Evolutionary conservation across 306 rosid species (phyloP), one percentile per base, ranked within the genome.

Genomic region (Cicer chorassanicum): DNA sequence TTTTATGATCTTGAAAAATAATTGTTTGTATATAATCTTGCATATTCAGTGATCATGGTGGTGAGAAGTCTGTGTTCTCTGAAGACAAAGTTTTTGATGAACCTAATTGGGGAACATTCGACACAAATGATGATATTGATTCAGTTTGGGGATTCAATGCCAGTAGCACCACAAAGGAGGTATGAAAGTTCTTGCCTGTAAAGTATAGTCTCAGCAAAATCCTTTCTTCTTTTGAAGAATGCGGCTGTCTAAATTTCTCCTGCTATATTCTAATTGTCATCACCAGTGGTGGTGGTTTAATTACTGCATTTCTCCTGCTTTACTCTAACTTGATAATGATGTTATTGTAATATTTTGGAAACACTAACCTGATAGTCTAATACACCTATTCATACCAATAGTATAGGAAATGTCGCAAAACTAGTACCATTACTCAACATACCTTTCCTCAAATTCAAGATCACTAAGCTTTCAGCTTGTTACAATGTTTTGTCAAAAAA

Each of bases 91-190:
- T 79, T 82, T 91, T 78, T 39, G 96, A 95, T 48, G 99, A 92
- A 74, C 88, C 90, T 51, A 76, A 81, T 4, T 95, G 99, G 99
- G 99, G 98, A 68, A 81, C 88, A 62, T 92, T 89, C 44, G 99
- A 92, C 79, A 15, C 85, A 34, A 92, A 92, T 65, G 97, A 92
- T 73, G 98, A 95, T 38, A 13, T 92, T 72, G 97, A 92, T 83
- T 89, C 98, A 2, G 86, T 92, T 42, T 95, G 98, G 99, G 97
- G 91, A 71, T 89, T 95, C 79, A 90, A 87, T 78, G 62, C 90
- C 14, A 79, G 59, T 65, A 84, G 84, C 85, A 67, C 78, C 57
- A 66, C 80, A 41, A 92, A 89, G 87, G 97, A 88, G 92, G 98
- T 92, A 72, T 75, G 84, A 70, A 15, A 71, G 66, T 66, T 78